Conservation (phyloP, 345 rosid species). For the Salix brachista region DNA sequence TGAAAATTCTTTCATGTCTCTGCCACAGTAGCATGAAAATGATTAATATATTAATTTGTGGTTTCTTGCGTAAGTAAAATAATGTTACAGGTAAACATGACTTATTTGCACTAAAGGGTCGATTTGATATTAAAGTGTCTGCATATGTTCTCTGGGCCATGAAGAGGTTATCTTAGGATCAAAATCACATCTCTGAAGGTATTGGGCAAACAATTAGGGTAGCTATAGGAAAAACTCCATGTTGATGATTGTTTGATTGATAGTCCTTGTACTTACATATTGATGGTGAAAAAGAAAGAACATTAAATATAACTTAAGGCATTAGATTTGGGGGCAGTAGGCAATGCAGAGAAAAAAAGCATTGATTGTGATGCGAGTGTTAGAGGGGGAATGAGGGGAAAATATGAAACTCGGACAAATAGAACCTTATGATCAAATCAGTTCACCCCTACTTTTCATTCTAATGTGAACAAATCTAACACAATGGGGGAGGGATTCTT, state of each 20-base stretch:
- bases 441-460: too few relatives aligned
- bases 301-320: background rate
- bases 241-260: background rate
- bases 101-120: background rate
- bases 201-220: background rate
- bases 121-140: background rate
- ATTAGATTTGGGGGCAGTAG: background rate
- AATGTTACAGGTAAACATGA: background rate
- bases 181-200: background rate
- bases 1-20: background rate
- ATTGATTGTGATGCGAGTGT: background rate
- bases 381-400: background rate
- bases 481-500: background rate
- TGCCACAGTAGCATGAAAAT: background rate
- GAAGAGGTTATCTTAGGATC: background rate
- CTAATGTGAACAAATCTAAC: background rate
- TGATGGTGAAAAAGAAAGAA: background rate
- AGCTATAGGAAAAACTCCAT: background rate
- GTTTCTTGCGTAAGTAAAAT: background rate
- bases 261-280: background rate
- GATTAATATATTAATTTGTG: background rate
- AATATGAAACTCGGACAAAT: background rate
- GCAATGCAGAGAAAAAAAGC: background rate
- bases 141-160: background rate
- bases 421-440: background rate